Evolutionary conservation across 768 basidiomycete species (phyloP), one percentile per base, ranked within the genome.

Genomic region (Suillus paluster): DNA sequence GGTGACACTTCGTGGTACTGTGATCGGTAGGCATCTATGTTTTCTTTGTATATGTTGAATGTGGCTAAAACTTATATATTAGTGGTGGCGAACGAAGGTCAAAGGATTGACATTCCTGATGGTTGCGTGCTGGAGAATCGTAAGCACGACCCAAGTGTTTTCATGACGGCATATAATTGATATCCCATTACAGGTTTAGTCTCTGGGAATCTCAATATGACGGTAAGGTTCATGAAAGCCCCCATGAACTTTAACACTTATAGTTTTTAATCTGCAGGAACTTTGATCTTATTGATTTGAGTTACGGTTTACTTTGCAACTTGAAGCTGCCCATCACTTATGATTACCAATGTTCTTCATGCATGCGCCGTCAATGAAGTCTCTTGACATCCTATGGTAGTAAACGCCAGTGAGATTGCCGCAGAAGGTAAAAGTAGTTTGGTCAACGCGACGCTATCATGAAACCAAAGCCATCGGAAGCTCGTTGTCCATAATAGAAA

Each of bases 161-260:
- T 21, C 4, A 6, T 23, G 30, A 17, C 19, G 8, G 5, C 9
- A 42, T 7, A 45, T 33, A 62, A 45, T 64, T 48, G 38, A 6
- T 11, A 15, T 19, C 57, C 42, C 42, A 45, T 33, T 46, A 41
- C 67, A 85, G 84, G 90, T 68, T 75, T 95, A 65, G 81, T 95
- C 53, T 92, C 92, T 48, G 92, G 94, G 64, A 94, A 92, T 78
- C 77, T 95, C 74, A 89, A 86, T 71, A 91, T 94, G 86, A 94
- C 89, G 71, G 88, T 70, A 61, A 39, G 70, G 19, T 19, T 12
- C 10, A 33, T 9, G 19, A 30, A n/a, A 54, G 48, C 42, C 14
- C 5, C 11, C 15, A 15, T 19, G 30, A 30, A 30, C 3, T 15
- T 34, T 55, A 53, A 50, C n/a, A 46, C 63, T n/a, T 64, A 3